Evolutionary conservation across 441 rosid species (phyloP).

Genomic region (Melastoma candidum): DNA sequence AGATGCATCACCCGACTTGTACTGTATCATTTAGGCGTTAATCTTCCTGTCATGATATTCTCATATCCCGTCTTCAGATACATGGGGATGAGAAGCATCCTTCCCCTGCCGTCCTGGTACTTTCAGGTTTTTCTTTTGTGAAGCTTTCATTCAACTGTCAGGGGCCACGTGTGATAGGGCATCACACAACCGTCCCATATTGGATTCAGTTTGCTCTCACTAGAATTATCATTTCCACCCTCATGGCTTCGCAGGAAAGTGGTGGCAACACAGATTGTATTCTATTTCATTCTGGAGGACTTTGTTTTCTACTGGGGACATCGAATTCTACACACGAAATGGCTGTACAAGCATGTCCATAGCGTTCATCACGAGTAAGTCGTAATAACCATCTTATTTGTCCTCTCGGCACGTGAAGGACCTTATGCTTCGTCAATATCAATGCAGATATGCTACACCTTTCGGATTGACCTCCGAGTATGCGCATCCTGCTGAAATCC

Average conservation of each 20-base stretch:
- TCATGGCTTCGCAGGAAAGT: constrained; percentile 59
- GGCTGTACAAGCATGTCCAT: constrained; percentile 96
- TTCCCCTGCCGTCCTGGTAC: constrained; percentile 99
- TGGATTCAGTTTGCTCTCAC: no score
- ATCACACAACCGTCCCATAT: no score
- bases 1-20: constrained; percentile 73
- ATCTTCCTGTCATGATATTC: constrained; percentile 76
- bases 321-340: constrained; percentile 75
- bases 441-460: constrained; percentile 84
- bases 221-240: background rate
- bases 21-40: constrained; percentile 79
- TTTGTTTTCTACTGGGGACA: constrained; percentile 98
- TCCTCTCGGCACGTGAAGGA: background rate
- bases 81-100: constrained; percentile 88
- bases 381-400: constrained; percentile 3
- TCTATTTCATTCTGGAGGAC: constrained; percentile 95
- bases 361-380: constrained; percentile 98
- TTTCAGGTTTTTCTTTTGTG: constrained; percentile 57
- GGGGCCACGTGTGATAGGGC: no score
- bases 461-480: constrained; percentile 96
- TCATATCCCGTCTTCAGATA: constrained; percentile 87
- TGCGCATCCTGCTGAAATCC: constrained; percentile 97
- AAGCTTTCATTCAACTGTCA: background rate
- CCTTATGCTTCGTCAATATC: constrained; percentile 2
- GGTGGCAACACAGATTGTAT: constrained; percentile 55